Evolutionary conservation across 2,329 filamentous ascomycete species (phyloP).

Genomic region (Exophiala calicioides): DNA sequence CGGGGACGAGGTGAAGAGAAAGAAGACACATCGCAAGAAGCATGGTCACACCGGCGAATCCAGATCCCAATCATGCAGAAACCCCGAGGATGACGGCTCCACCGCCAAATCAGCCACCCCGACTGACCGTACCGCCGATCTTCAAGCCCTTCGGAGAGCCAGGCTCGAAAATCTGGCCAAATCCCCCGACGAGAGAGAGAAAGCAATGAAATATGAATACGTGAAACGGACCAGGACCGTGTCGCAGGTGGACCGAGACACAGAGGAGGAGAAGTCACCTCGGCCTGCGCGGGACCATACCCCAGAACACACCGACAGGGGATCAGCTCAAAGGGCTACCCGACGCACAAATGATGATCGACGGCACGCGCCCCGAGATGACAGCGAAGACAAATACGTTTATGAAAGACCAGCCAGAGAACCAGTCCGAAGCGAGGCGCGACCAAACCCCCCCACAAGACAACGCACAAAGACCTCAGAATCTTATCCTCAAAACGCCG

Average conservation of each 20-base stretch:
- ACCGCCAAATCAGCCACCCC: constrained; percentile 15
- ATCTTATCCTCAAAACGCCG: constrained; percentile 4
- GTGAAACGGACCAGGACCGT: constrained; percentile 18
- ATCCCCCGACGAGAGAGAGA: constrained; percentile 22
- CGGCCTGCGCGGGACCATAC: constrained; percentile 5
- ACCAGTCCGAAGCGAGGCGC: background rate
- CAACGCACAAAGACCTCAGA: constrained; percentile 4
- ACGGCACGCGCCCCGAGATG: constrained; percentile 1
- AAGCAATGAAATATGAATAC: constrained; percentile 32
- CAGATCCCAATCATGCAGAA: constrained; percentile 17
- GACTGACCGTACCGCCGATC: constrained; percentile 21
- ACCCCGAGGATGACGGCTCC: constrained; percentile 15
- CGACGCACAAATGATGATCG: constrained; percentile 11
- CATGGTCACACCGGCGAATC: constrained; percentile 19
- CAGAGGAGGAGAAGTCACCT: constrained; percentile 12
- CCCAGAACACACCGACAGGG: background rate
- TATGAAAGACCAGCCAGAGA: constrained; percentile 9
- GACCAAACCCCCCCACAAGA: background rate
- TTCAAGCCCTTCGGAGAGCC: constrained; percentile 29
- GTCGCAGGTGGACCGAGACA: constrained; percentile 13
- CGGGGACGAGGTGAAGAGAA: constrained; percentile 18
- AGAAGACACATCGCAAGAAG: constrained; percentile 14
- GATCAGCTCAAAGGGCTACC: constrained; percentile 5
- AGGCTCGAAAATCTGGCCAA: constrained; percentile 29
- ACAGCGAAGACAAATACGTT: constrained; percentile 24